Percentiles rank a stretch among this genome's conserved stretches.
These are phyloP conservation scores for Colletotrichum gigasporum DNA, from an alignment of 2,329 filamentous ascomycete species.

Conservation along the genomic window DNA sequence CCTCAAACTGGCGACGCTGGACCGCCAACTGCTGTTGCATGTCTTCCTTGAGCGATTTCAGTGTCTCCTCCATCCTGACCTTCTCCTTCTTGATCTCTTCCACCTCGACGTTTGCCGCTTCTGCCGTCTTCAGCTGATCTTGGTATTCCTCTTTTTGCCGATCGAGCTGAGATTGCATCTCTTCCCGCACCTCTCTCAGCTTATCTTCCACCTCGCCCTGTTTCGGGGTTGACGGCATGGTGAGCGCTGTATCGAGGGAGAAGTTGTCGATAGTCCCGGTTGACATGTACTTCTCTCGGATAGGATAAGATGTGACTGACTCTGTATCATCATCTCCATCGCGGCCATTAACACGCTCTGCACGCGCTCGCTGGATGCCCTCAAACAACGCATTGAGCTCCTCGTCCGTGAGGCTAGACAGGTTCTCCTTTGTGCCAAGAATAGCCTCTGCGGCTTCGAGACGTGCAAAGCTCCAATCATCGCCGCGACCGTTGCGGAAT, in stretches of 20 bases:
- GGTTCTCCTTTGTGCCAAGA: constrained; percentile 89
- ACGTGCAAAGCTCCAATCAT: constrained; percentile 94
- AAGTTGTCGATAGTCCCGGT: constrained; percentile 96
- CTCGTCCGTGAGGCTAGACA: constrained; percentile 89
- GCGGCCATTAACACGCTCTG: constrained; percentile 74
- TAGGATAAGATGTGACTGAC: constrained; percentile 85
- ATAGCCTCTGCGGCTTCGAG: constrained; percentile 93
- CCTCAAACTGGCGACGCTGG: constrained; percentile 86
- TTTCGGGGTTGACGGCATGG: constrained; percentile 91
- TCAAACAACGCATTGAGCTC: constrained; percentile 94
- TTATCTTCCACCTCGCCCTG: constrained; percentile 80
- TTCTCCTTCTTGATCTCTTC: constrained; percentile 88
- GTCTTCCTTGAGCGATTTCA: constrained; percentile 82
- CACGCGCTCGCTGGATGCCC: constrained; percentile 88
- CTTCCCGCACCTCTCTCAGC: constrained; percentile 79
- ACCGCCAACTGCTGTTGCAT: constrained; percentile 87
- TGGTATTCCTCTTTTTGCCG: constrained; percentile 86
- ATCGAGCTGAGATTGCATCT: constrained; percentile 85
- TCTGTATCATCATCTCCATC: constrained; percentile 91
- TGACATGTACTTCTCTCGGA: constrained; percentile 94
- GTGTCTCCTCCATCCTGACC: constrained; percentile 81
- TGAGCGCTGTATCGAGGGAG: constrained; percentile 91
- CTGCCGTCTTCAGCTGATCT: constrained; percentile 78
- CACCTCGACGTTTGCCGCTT: constrained; percentile 79
- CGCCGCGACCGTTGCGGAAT: constrained; percentile 76